Base-by-base conservation (phyloP, 768 basidiomycete species). In the Royoungia palumana region DNA sequence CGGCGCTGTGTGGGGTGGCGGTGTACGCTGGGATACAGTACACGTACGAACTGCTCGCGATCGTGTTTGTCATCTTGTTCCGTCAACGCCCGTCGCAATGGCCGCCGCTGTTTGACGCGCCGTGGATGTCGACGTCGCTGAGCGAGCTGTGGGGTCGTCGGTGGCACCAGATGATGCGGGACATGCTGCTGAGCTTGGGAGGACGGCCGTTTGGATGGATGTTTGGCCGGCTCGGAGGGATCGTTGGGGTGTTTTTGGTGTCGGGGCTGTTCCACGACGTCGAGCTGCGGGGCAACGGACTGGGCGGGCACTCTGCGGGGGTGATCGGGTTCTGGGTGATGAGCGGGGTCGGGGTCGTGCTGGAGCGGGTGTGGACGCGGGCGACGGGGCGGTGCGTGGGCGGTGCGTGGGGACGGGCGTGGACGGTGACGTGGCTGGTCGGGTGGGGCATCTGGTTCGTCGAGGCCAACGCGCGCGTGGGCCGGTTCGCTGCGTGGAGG, bases 131-230 rank as follows among this genome's bases (percentile, higher is more conserved):
- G 11, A 78, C 78, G 3, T 85, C 83, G 7, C 58, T 87, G 40
- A 68, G 71, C 35, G 76, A 85, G 7, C 77, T 83, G 38, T 88
- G 86, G 86, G 70, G 76, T 0, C 63, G 54, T 41, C 71, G 80
- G 22, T 87, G 85, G 85, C 86, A 88, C 56, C 83, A 85, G 51
- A 46, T 81, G 14, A 80, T 85, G 61, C 75, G 85, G 2, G 73
- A 80, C 40, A 57, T 69, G n/a, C 80, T 87, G 53, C 60, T 83
- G 43, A 61, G 64, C 1, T 55, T 79, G 21, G 84, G 83, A 3
- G 71, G 66, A 2, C 66, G 64, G 19, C 81, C 81, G 0, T 54
- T 78, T 9, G 55, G 59, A 6, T 51, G 59, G 39, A 24, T 83
- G 5, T 63, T 77, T 34, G 83, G 85, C 9, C 73, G 75, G 8